These are phyloP conservation scores for Corynascus novoguineensis DNA, from an alignment of 495 filamentous ascomycete species.

Conservation along the genomic window DNA sequence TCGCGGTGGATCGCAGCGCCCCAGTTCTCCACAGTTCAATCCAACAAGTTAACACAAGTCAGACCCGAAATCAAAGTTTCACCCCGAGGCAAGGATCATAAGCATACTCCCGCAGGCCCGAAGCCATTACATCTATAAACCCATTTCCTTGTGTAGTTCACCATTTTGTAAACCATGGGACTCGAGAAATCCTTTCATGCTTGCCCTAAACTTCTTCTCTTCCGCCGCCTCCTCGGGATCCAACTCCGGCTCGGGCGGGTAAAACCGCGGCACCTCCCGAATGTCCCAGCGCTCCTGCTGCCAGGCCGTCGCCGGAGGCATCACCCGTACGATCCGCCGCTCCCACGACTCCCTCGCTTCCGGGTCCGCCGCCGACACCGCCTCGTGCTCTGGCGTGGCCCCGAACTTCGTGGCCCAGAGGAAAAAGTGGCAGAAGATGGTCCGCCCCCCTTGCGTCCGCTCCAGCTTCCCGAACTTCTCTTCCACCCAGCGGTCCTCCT, in stretches of 20 bases:
- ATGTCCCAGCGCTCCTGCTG: not conserved
- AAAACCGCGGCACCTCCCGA: not conserved
- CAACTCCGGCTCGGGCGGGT: not conserved
- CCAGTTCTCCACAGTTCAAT: too few relatives aligned
- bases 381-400: not conserved
- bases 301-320: constrained; percentile 2
- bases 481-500: not conserved
- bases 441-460: not conserved
- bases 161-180: not conserved
- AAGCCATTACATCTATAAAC: too few relatives aligned
- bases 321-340: not conserved
- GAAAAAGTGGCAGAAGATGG: not conserved
- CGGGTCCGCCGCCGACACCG: not conserved
- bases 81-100: too few relatives aligned
- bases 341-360: constrained; percentile 2
- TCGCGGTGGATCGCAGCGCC: too few relatives aligned
- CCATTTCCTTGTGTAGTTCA: too few relatives aligned
- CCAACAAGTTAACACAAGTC: too few relatives aligned
- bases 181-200: not conserved
- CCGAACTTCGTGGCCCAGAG: not conserved
- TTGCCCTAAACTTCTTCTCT: not conserved
- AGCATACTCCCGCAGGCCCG: too few relatives aligned
- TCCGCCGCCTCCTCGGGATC: not conserved
- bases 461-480: not conserved
- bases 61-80: too few relatives aligned